Percentiles rank a stretch among this genome's conserved stretches.
phyloP scores from a whole-genome alignment of 2,329 filamentous ascomycete genomes.

The Setomelanomma holmii region DNA sequence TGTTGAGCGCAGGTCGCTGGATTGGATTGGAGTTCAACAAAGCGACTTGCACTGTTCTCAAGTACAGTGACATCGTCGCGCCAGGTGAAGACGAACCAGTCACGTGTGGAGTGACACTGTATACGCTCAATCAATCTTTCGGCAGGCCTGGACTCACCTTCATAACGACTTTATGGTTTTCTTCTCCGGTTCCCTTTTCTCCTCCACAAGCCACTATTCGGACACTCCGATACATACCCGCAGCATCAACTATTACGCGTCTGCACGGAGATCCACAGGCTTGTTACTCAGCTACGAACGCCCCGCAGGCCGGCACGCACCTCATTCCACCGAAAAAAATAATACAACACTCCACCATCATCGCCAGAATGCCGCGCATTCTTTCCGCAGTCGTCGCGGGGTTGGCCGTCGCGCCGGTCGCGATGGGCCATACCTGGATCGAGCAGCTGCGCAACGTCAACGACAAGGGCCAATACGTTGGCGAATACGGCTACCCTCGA shows the following conservation, averaged over 20 bases:
- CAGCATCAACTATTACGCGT: constrained; percentile 4
- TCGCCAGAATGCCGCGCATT: constrained; percentile 27
- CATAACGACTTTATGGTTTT: constrained; percentile 7
- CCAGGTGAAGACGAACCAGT: constrained; percentile 31
- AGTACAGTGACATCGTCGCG: constrained; percentile 39
- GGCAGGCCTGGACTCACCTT: constrained; percentile 13
- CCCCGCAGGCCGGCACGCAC: constrained; percentile 14
- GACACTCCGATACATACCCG: constrained; percentile 3
- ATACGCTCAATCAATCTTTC: constrained; percentile 11
- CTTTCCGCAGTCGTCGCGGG: constrained; percentile 20
- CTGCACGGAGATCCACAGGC: not conserved
- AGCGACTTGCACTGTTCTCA: constrained; percentile 11
- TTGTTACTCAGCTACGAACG: not conserved
- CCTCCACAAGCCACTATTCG: not conserved
- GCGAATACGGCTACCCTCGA: constrained; percentile 75
- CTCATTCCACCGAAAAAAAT: constrained; percentile 9
- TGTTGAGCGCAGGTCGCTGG: constrained; percentile 23
- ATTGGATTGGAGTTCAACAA: constrained; percentile 9
- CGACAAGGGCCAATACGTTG: constrained; percentile 75
- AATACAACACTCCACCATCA: constrained; percentile 4
- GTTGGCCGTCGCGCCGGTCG: constrained; percentile 26
- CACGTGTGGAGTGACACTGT: constrained; percentile 21
- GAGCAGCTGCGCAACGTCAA: constrained; percentile 77
- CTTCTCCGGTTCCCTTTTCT: constrained; percentile 1
- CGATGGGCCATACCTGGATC: constrained; percentile 75